phyloP scores from a whole-genome alignment of 2,329 filamentous ascomycete genomes.

The Fusarium sp. region DNA sequence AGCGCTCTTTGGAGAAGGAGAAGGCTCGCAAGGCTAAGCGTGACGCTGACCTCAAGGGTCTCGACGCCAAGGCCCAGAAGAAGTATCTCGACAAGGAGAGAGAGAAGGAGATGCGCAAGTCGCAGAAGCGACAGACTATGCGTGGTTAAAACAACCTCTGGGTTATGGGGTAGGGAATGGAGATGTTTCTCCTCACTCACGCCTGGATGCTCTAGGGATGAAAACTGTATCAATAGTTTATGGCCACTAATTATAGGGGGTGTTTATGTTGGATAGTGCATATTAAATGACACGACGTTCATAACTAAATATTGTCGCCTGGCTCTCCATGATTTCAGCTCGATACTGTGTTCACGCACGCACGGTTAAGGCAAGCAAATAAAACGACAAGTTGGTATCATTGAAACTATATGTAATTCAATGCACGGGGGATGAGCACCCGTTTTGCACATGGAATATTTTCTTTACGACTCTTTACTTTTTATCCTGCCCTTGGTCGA shows the following conservation, averaged over 20 bases:
- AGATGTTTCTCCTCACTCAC: constrained; percentile 14
- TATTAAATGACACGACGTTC: not conserved
- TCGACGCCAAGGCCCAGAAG: constrained; percentile 87
- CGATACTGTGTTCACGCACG: too few relatives aligned
- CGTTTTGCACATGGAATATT: not conserved
- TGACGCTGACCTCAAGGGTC: constrained; percentile 80
- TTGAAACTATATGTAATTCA: not conserved
- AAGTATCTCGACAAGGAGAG: constrained; percentile 86
- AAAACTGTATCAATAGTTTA: constrained; percentile 36
- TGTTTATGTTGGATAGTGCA: constrained; percentile 3
- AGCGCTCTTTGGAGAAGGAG: constrained; percentile 78
- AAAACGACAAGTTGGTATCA: not conserved
- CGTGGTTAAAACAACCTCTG: constrained; percentile 54
- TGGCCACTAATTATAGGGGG: constrained; percentile 29
- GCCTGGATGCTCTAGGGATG: constrained; percentile 23
- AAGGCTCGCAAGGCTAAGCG: constrained; percentile 89
- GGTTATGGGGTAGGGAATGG: not conserved
- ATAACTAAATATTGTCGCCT: not conserved
- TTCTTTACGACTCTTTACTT: not conserved
- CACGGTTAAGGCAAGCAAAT: not conserved
- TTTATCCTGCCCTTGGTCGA: constrained; percentile 2
- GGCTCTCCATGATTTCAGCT: too few relatives aligned
- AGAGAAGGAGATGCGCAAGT: constrained; percentile 75
- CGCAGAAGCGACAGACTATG: constrained; percentile 66
- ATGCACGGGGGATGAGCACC: not conserved